These are phyloP conservation scores for Pleurotus eryngii DNA, from an alignment of 768 basidiomycete species.

Conservation along the genomic window DNA sequence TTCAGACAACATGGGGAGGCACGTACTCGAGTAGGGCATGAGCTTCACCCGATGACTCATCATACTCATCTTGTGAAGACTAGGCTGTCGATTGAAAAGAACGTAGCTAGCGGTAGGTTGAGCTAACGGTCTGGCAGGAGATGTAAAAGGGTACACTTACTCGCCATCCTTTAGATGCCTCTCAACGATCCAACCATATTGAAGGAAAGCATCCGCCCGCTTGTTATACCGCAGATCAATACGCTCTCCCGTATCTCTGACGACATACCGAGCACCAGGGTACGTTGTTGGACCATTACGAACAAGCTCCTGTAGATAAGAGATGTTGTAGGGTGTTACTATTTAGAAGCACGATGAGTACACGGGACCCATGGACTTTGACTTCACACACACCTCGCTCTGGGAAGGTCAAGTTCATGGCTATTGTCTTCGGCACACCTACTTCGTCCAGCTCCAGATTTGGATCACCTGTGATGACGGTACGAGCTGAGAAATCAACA, in stretches of 20 bases:
- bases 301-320: constrained; percentile 90
- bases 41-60: constrained; percentile 97
- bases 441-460: constrained; percentile 96
- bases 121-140: not conserved
- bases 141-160: constrained; percentile 47
- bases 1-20: not conserved
- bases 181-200: constrained; percentile 99
- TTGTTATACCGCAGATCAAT: constrained; percentile 97
- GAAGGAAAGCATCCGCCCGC: constrained; percentile 89
- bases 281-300: constrained; percentile 92
- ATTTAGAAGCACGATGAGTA: constrained; percentile 10
- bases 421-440: constrained; percentile 91
- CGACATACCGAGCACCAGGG: constrained; percentile 95
- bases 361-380: not conserved
- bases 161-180: constrained; percentile 97
- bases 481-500: constrained; percentile 98
- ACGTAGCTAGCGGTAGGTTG: constrained; percentile 55
- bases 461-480: constrained; percentile 98
- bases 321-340: constrained; percentile 98
- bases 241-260: constrained; percentile 95
- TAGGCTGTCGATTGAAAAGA: constrained; percentile 97
- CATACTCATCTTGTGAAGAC: constrained; percentile 99
- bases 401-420: constrained; percentile 97
- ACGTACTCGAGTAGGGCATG: constrained; percentile 97
- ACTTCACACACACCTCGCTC: constrained; percentile 69